Percentiles rank a stretch among this genome's conserved stretches.
These are phyloP conservation scores for Aspergillus incahuasiensis DNA, from an alignment of 495 filamentous ascomycete genomes.

Conservation along the genomic window DNA sequence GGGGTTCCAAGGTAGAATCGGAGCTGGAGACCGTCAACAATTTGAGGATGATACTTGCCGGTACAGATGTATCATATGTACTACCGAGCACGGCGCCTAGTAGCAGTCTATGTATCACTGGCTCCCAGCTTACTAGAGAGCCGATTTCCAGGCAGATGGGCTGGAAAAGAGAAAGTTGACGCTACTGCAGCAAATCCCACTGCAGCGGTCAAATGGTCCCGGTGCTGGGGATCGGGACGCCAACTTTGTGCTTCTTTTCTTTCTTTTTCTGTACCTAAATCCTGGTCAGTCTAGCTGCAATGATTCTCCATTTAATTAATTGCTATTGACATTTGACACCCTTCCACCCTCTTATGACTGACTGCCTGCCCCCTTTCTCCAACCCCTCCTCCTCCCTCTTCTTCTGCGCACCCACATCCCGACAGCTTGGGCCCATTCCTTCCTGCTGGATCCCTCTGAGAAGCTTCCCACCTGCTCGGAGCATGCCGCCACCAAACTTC, in stretches of 20 bases:
- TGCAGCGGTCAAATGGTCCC: slow-evolving; percentile 5
- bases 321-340: background rate
- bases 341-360: background rate
- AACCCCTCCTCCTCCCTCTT: background rate
- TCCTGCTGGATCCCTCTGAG: background rate
- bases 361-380: background rate
- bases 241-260: slow-evolving; percentile 10
- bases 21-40: background rate
- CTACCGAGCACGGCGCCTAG: too few relatives aligned
- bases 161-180: background rate
- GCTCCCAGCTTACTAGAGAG: too few relatives aligned
- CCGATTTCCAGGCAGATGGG: background rate
- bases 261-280: slow-evolving; percentile 10
- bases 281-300: background rate
- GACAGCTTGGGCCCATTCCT: slow-evolving; percentile 1
- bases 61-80: background rate
- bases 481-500: slow-evolving; percentile 33
- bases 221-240: slow-evolving; percentile 7
- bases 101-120: too few relatives aligned
- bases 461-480: background rate
- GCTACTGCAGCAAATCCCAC: background rate
- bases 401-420: background rate
- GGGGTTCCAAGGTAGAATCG: background rate
- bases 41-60: background rate
- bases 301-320: background rate